phyloP scores from a whole-genome alignment of 257 asterid species.

The Plectranthus barbatus region DNA sequence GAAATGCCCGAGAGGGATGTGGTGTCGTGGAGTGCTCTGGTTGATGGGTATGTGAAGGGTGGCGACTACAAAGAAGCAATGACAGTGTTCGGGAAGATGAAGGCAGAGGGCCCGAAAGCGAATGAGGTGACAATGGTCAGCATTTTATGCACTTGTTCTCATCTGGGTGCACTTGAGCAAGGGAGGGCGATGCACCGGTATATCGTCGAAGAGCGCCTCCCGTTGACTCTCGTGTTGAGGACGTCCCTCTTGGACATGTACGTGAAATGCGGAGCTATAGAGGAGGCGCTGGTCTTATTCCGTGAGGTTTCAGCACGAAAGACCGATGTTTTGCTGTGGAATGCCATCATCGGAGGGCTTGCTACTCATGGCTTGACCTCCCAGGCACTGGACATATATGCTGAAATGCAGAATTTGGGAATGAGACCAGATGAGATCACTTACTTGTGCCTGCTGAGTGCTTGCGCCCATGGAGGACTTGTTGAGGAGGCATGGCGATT shows the following conservation, averaged over 20 bases:
- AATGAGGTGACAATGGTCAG: conserved; percentile 85
- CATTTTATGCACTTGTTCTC: conserved; percentile 61
- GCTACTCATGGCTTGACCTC: conserved; percentile 58
- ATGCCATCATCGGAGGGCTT: conserved; percentile 69
- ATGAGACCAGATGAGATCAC: conserved; percentile 64
- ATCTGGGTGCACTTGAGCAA: conserved; percentile 66
- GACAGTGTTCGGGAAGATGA: conserved; percentile 42
- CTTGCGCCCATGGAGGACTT: conserved; percentile 76
- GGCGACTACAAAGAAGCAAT: conserved; percentile 41
- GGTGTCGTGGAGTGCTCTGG: conserved; percentile 79
- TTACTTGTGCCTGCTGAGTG: conserved; percentile 51
- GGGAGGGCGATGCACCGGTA: conserved; percentile 51
- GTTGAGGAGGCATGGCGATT: conserved; percentile 54
- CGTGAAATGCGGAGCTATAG: conserved; percentile 69
- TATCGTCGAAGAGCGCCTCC: conserved; percentile 36
- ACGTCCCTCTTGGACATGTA: conserved; percentile 78
- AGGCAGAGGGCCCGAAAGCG: conserved; percentile 23
- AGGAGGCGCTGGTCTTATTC: conserved; percentile 50
- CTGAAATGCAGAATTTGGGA: conserved; percentile 30
- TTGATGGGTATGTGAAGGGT: conserved; percentile 71
- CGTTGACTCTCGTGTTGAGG: conserved; percentile 37
- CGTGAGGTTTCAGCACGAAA: conserved; percentile 25
- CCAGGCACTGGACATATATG: conserved; percentile 33
- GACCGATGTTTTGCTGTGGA: conserved; percentile 62
- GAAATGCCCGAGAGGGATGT: conserved; percentile 58